phyloP scores from a whole-genome alignment of 1,284 basidiomycete genomes.

The Rhodotorula glutinis region DNA sequence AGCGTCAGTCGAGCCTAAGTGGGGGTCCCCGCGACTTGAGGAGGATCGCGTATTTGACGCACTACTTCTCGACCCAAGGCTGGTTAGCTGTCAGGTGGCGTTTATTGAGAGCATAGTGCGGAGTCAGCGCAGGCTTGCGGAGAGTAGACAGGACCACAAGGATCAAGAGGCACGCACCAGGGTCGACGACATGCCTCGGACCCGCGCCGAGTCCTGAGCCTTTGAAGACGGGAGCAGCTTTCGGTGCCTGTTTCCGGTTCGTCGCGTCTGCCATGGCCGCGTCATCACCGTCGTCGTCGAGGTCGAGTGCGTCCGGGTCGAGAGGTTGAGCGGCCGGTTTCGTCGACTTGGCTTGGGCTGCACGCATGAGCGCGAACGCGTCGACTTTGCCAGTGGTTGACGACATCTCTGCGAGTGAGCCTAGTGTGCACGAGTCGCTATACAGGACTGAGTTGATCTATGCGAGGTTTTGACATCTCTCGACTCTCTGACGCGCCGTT shows the following conservation, averaged over 20 bases:
- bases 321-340: conserved; percentile 2
- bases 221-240: conserved; percentile 20
- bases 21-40: too few species aligned
- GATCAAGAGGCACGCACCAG: conserved; percentile 51
- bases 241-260: neutral
- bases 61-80: conserved; percentile 99
- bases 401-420: neutral
- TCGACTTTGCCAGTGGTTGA: conserved; percentile 17
- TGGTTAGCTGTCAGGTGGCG: conserved; percentile 55
- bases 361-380: conserved; percentile 37
- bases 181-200: conserved; percentile 55
- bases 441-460: too few species aligned
- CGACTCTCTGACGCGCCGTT: too few species aligned
- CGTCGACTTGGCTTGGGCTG: neutral
- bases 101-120: too few species aligned
- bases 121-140: neutral
- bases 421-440: too few species aligned
- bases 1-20: neutral
- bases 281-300: neutral
- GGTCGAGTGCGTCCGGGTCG: neutral
- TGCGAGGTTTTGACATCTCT: too few species aligned
- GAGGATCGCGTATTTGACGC: conserved; percentile 36
- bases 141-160: too few species aligned
- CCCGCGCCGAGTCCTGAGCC: conserved; percentile 41
- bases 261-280: neutral